Evolutionary conservation across 495 filamentous ascomycete genomes (phyloP).

Genomic region (Xylaria palmicola): DNA sequence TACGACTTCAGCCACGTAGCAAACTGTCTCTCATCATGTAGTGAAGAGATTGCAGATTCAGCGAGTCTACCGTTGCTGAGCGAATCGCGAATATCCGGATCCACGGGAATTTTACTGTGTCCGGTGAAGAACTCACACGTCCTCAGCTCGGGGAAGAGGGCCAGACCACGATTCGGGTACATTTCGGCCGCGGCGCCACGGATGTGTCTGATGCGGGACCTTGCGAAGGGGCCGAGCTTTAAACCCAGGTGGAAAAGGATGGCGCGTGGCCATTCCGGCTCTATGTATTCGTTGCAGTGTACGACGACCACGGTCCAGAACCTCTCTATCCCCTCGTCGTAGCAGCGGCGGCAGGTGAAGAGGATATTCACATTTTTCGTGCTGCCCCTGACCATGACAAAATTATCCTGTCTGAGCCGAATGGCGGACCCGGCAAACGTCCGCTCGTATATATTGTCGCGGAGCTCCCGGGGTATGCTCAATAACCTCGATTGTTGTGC

Average conservation of each 20-base stretch:
- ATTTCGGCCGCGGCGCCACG: neutral
- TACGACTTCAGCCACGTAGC: no score
- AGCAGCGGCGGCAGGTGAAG: neutral
- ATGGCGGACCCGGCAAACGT: neutral
- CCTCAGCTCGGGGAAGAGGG: neutral
- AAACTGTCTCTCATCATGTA: no score
- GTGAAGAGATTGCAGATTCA: no score
- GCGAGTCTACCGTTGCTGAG: no score
- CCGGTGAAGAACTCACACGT: neutral
- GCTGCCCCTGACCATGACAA: no score
- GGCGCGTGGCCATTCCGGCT: neutral
- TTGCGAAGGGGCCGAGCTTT: neutral
- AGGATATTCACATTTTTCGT: neutral
- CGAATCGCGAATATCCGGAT: no score
- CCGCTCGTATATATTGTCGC: neutral
- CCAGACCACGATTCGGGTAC: neutral
- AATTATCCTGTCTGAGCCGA: neutral
- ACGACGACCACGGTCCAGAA: no score
- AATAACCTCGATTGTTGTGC: neutral
- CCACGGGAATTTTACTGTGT: no score
- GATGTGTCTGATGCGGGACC: neutral
- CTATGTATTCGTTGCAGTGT: neutral
- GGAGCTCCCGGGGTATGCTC: neutral
- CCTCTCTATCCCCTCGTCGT: neutral
- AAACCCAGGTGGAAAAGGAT: neutral